These are phyloP conservation scores for Venturia carpophila DNA, from an alignment of 2,329 filamentous ascomycete genomes.

Conservation along the genomic window DNA sequence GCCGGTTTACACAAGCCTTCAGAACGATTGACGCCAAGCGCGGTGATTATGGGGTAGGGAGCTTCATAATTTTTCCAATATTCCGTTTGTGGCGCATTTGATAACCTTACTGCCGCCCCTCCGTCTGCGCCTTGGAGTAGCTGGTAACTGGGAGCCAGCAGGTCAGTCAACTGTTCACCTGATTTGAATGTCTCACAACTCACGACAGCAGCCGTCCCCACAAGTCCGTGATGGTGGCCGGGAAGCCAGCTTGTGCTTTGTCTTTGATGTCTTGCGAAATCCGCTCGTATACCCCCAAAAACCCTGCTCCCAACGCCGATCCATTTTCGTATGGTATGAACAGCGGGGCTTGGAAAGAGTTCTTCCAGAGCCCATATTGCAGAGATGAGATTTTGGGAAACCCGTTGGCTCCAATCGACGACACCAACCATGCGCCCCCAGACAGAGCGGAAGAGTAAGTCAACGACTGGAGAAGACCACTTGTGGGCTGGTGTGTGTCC, in stretches of 20 bases:
- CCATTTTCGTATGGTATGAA: not conserved
- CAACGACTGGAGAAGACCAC: slow-evolving; percentile 39
- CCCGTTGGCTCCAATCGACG: slow-evolving; percentile 40
- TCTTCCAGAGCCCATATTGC: slow-evolving; percentile 33
- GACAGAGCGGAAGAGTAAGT: slow-evolving; percentile 42
- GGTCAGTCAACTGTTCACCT: not conserved
- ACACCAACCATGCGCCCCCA: slow-evolving; percentile 40
- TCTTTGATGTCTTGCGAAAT: slow-evolving; percentile 30
- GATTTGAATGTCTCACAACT: not conserved
- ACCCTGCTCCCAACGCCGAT: not conserved
- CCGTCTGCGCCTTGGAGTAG: slow-evolving; percentile 32
- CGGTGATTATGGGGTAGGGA: slow-evolving; percentile 41
- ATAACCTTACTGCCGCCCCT: slow-evolving; percentile 32
- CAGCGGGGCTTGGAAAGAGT: not conserved
- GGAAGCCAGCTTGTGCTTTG: slow-evolving; percentile 34
- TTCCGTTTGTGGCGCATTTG: slow-evolving; percentile 27
- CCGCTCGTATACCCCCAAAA: slow-evolving; percentile 17
- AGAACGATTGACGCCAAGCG: slow-evolving; percentile 44
- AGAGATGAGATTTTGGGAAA: slow-evolving; percentile 39
- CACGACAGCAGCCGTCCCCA: slow-evolving; percentile 36
- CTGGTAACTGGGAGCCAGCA: slow-evolving; percentile 34
- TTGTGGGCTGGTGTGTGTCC: slow-evolving; percentile 34
- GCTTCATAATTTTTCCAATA: slow-evolving; percentile 36
- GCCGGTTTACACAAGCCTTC: slow-evolving; percentile 37
- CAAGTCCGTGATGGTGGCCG: slow-evolving; percentile 34